A percentile compares a stretch with the other conserved stretches of the same genome.
phyloP scores from a whole-genome alignment of 1,284 basidiomycete genomes.

The Mrakiaceae sp. region DNA sequence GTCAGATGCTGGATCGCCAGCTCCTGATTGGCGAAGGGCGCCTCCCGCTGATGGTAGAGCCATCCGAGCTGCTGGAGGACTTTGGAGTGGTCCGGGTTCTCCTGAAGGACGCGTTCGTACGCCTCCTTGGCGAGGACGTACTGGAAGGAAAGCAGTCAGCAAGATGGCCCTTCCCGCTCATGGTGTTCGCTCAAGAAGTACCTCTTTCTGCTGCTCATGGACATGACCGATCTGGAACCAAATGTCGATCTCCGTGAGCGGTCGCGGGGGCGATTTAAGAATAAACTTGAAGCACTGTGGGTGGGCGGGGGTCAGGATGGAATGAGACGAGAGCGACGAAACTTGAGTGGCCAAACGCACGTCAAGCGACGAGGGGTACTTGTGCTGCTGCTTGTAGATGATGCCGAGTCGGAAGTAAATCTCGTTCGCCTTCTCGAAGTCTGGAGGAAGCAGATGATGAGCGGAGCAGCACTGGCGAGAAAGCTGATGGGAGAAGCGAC shows the following conservation, averaged over 20 bases:
- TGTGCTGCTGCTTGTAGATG: slow-evolving; percentile 98
- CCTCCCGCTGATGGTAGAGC: slow-evolving; percentile 90
- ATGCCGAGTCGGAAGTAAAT: slow-evolving; percentile 97
- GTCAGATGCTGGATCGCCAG: slow-evolving; percentile 86
- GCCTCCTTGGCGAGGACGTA: slow-evolving; percentile 83
- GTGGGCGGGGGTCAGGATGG: background rate
- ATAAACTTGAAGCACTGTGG: slow-evolving; percentile 82
- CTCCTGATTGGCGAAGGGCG: slow-evolving; percentile 90
- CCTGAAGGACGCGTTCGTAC: slow-evolving; percentile 88
- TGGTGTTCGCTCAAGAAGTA: slow-evolving; percentile 37
- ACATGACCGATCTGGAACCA: slow-evolving; percentile 99
- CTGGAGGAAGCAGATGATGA: slow-evolving; percentile 36
- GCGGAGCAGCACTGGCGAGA: background rate
- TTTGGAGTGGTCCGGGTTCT: slow-evolving; percentile 91
- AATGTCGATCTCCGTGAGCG: slow-evolving; percentile 92
- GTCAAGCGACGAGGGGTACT: slow-evolving; percentile 69
- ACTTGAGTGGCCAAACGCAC: slow-evolving; percentile 30
- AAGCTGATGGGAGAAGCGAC: background rate
- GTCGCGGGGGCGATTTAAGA: slow-evolving; percentile 84
- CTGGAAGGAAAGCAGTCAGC: slow-evolving; percentile 36
- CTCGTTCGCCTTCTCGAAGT: slow-evolving; percentile 98
- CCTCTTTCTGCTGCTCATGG: slow-evolving; percentile 91
- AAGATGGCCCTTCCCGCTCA: background rate
- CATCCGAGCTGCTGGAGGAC: slow-evolving; percentile 97
- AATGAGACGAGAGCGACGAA: background rate